These are phyloP conservation scores for Butyriboletus appendiculatus DNA, from an alignment of 1,284 basidiomycete species.

Conservation along the genomic window DNA sequence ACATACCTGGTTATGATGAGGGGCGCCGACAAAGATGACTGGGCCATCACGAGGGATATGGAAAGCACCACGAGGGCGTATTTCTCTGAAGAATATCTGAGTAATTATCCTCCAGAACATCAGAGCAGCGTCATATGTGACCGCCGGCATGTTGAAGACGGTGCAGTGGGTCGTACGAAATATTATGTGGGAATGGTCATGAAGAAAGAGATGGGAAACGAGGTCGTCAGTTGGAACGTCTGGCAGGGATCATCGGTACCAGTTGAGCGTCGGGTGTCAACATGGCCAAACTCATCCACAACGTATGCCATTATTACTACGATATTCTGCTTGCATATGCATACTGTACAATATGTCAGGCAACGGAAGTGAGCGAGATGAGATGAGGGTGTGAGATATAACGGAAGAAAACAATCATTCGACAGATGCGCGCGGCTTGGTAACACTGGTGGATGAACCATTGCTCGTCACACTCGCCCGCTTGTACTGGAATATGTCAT, in stretches of 20 bases:
- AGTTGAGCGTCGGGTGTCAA: constrained; percentile 19
- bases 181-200: constrained; percentile 19
- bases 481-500: constrained; percentile 77
- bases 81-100: constrained; percentile 97
- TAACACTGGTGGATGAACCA: constrained; percentile 47
- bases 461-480: constrained; percentile 68
- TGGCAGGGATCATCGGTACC: background rate
- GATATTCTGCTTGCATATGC: constrained; percentile 23
- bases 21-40: constrained; percentile 95
- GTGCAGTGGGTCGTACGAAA: constrained; percentile 11
- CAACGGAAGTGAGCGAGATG: constrained; percentile 14
- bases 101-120: constrained; percentile 84
- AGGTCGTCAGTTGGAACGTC: background rate
- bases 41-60: constrained; percentile 93
- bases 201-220: constrained; percentile 5
- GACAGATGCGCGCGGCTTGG: constrained; percentile 14
- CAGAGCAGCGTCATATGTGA: constrained; percentile 64
- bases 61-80: constrained; percentile 92
- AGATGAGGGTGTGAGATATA: constrained; percentile 23
- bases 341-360: constrained; percentile 35
- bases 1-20: constrained; percentile 92
- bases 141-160: constrained; percentile 21
- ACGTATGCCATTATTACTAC: constrained; percentile 19
- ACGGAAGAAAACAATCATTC: constrained; percentile 25
- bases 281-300: constrained; percentile 27